Base-by-base conservation (phyloP, 2,329 filamentous ascomycete genomes). In the Aaosphaeria arxii region DNA sequence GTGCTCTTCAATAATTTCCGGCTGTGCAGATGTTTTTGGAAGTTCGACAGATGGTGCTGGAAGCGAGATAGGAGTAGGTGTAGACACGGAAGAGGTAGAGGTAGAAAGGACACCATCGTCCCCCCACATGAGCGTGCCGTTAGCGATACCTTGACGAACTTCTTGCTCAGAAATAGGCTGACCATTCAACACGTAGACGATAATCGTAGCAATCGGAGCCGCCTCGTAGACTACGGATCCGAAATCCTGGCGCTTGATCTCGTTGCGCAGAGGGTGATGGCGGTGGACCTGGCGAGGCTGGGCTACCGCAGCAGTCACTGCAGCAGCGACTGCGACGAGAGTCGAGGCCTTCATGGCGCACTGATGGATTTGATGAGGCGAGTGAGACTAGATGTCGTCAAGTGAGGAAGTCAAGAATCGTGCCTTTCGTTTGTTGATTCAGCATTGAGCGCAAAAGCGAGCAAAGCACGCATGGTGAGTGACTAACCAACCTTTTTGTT, bases 151-250 rank as follows among this genome's bases (percentile, higher is more conserved):
- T 47, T 81, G 67, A 73, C 86, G 79, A 46, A 90, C 90, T 51
- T 90, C 80, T 0, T 80, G 71, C 51, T 80, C 72, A 45, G 77
- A 75, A 57, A 95, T 79, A 32, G 74, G 54, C 62, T 84, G 59
- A 51, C 85, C 86, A 51, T 87, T 82, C 46, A 91, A 75, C 66
- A 86, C 79, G 73, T 91, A 96, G 48, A 86, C 80, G 47, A 85
- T 82, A 57, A 85, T 80, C 44, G 83, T 85, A 31, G 79, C 74
- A 44, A 85, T 78, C 46, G 80, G 77, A 46, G 82, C 79, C 48
- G 80, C 74, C 43, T 76, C 72, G 33, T 74, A 61, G 7, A 61
- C 50, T 76, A 77, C 71, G 7, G 33, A 9, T 9, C n/a, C 33
- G 9, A n/a, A 9, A 36, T 36, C n/a, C n/a, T 36, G 33, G 33